Percentiles rank a stretch among this genome's conserved stretches.
Evolutionary conservation across 2,329 filamentous ascomycete genomes (phyloP).

Genomic region (Beauveria scarabaeidicola): DNA sequence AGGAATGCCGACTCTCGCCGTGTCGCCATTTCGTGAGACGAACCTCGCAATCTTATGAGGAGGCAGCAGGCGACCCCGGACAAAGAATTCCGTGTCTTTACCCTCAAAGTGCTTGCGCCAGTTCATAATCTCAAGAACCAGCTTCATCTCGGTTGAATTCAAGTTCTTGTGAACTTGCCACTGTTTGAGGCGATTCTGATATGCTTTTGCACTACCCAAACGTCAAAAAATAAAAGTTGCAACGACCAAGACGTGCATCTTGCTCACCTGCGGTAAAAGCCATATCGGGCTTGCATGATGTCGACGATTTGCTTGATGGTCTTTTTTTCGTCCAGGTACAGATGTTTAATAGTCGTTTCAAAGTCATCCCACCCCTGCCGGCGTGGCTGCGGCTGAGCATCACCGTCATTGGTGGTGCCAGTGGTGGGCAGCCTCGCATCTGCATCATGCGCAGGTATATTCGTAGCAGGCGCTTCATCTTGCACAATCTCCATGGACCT

Average conservation of each 20-base stretch:
- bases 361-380: not conserved
- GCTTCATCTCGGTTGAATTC: not conserved
- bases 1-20: not conserved
- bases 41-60: not conserved
- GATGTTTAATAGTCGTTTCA: not conserved
- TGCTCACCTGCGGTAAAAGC: conserved; percentile 1
- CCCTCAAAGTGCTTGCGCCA: not conserved
- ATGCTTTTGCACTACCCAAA: not conserved
- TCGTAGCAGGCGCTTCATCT: not conserved
- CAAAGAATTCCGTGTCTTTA: not conserved
- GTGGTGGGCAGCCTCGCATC: not conserved
- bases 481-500: no score
- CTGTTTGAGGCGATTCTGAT: not conserved
- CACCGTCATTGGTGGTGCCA: no score
- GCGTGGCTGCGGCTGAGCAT: not conserved
- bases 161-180: not conserved
- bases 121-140: not conserved
- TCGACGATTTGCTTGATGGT: not conserved
- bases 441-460: not conserved
- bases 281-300: not conserved
- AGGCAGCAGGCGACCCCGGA: not conserved
- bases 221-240: not conserved
- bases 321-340: not conserved
- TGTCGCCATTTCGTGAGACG: not conserved
- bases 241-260: not conserved